phyloP scores from a whole-genome alignment of 352 stramenopile species.

The Phytophthora vignae region DNA sequence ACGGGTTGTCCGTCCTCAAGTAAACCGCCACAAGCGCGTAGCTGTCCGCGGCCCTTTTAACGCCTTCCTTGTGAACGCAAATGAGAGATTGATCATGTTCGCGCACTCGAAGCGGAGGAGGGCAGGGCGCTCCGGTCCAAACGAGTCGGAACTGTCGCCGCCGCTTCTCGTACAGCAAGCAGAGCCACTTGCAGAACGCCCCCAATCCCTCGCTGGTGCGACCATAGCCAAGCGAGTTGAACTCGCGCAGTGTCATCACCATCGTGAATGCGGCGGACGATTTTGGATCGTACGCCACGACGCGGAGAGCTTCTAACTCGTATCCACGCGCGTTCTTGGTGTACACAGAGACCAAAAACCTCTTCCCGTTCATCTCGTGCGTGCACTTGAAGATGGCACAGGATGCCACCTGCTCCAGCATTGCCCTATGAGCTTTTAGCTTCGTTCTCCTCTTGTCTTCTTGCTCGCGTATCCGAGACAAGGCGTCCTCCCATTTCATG shows the following conservation, averaged over 20 bases:
- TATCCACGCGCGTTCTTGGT: slow-evolving; percentile 54
- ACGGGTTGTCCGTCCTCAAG: slow-evolving; percentile 41
- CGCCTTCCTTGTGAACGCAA: slow-evolving; percentile 70
- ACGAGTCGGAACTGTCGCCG: slow-evolving; percentile 58
- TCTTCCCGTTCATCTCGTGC: slow-evolving; percentile 54
- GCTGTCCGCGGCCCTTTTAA: slow-evolving; percentile 27
- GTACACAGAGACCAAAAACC: slow-evolving; percentile 54
- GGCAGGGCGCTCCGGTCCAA: slow-evolving; percentile 65
- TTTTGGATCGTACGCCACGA: slow-evolving; percentile 62
- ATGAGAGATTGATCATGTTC: slow-evolving; percentile 58
- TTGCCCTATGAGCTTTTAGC: slow-evolving; percentile 27
- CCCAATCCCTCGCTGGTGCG: slow-evolving; percentile 46
- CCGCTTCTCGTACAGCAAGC: slow-evolving; percentile 63
- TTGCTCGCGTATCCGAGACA: slow-evolving; percentile 34
- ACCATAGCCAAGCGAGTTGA: slow-evolving; percentile 58
- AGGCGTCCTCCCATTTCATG: slow-evolving; percentile 62
- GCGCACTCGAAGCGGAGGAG: slow-evolving; percentile 58
- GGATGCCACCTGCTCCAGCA: slow-evolving; percentile 27
- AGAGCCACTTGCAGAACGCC: slow-evolving; percentile 70
- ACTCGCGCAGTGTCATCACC: slow-evolving; percentile 54
- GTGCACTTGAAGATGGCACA: slow-evolving; percentile 47
- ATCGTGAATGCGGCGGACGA: slow-evolving; percentile 48
- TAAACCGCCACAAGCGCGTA: slow-evolving; percentile 50
- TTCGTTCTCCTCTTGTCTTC: slow-evolving; percentile 17
- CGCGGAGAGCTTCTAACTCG: slow-evolving; percentile 51